Percentiles rank a stretch among this genome's conserved stretches.
Conservation (phyloP, 371 early-diverging fungal species). For the Mucor mucedo region DNA sequence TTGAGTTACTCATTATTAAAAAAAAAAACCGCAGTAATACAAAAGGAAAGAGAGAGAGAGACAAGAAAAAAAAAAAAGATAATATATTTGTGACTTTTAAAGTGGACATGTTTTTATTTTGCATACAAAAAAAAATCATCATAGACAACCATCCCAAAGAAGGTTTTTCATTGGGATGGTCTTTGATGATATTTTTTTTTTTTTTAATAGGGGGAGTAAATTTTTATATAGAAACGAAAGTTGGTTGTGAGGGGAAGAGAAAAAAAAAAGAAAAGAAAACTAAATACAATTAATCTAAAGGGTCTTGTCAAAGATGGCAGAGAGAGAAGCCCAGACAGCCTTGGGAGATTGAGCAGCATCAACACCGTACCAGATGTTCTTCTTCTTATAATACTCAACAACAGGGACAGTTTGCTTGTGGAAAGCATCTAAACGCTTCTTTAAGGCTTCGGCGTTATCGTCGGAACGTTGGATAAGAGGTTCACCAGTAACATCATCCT, state of each 20-base stretch:
- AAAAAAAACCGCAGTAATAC: constrained; percentile 3
- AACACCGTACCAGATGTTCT: constrained; percentile 90
- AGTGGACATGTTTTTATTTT: too few species aligned
- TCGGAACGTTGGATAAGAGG: constrained; percentile 97
- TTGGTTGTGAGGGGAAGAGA: background rate
- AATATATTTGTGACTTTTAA: background rate
- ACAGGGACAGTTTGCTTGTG: constrained; percentile 97
- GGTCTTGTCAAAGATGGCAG: constrained; percentile 83
- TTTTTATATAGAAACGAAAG: background rate
- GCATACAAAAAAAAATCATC: too few species aligned
- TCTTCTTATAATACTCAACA: constrained; percentile 93
- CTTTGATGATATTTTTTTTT: too few species aligned
- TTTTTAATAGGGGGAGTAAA: too few species aligned
- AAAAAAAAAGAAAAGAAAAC: constrained; percentile 7
- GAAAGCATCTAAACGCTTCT: constrained; percentile 93
- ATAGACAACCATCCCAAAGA: too few species aligned
- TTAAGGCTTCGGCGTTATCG: constrained; percentile 95
- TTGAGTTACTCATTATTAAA: too few species aligned
- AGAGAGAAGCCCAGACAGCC: constrained; percentile 90
- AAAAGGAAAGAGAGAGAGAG: background rate
- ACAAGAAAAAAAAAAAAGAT: background rate
- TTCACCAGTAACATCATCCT: constrained; percentile 97
- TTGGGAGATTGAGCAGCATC: constrained; percentile 93
- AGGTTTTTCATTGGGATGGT: too few species aligned
- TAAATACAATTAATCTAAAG: constrained; percentile 44